These are phyloP conservation scores for Chrysoporthe deuterocubensis DNA, from an alignment of 2,329 filamentous ascomycete genomes.

Conservation along the genomic window DNA sequence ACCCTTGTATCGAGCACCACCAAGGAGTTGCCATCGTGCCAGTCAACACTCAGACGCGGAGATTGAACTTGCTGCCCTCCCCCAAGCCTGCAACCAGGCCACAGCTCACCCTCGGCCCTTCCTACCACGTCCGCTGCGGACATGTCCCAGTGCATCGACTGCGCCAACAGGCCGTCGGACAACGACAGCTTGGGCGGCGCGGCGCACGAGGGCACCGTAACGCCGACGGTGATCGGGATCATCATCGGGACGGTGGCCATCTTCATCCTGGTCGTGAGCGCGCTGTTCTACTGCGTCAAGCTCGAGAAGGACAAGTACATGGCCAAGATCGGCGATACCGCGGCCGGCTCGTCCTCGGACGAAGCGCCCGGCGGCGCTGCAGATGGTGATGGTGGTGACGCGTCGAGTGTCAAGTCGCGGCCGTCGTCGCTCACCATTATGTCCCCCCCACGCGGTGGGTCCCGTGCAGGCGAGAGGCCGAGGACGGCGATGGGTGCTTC, in stretches of 20 bases:
- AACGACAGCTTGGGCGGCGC: slow-evolving; percentile 27
- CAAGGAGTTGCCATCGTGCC: too few species aligned
- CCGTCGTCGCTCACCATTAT: slow-evolving; percentile 13
- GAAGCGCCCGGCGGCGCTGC: not conserved
- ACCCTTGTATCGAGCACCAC: too few species aligned
- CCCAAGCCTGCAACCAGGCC: not conserved
- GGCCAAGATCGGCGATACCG: not conserved
- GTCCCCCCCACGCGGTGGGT: not conserved
- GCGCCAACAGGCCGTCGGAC: slow-evolving; percentile 27
- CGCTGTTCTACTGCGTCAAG: slow-evolving; percentile 30
- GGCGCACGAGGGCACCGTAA: slow-evolving; percentile 22
- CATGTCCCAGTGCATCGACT: slow-evolving; percentile 29
- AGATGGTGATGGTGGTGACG: not conserved
- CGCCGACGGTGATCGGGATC: slow-evolving; percentile 27
- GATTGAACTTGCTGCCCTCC: too few species aligned
- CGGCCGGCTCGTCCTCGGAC: not conserved
- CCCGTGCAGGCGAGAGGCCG: not conserved
- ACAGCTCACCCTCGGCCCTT: not conserved
- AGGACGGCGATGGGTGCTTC: not conserved
- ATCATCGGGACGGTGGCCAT: slow-evolving; percentile 26
- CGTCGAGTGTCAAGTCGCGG: not conserved
- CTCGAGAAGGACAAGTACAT: slow-evolving; percentile 19
- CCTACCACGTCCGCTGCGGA: not conserved
- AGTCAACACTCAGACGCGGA: too few species aligned
- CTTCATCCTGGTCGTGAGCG: slow-evolving; percentile 25